Evolutionary conservation across 768 basidiomycete species (phyloP), one percentile per base, ranked within the genome.

Genomic region (Phylloporus arenicola): DNA sequence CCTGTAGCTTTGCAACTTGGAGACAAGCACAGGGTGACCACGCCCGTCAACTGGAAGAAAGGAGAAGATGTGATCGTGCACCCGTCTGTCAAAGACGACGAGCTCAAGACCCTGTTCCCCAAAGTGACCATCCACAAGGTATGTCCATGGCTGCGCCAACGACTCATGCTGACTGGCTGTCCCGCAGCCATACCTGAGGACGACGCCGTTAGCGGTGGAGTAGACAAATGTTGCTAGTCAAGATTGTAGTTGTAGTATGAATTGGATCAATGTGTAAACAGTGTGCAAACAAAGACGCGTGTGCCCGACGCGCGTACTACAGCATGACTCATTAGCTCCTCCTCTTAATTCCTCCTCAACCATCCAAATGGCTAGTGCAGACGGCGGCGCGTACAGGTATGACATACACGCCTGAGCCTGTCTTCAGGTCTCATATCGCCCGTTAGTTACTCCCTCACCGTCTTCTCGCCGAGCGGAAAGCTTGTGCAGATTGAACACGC

Each of bases 401-500:
- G 44, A 42, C 34, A 34, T 48, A 31, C 55, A 46, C 57, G 53
- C 55, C 53, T 48, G 47, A 57, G 48, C 53, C 52, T 54, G 53
- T 48, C 53, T 27, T 47, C 45, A 48, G 33, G 37, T 54, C 64
- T 64, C 48, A 66, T 42, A 24, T 47, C 34, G 40, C 46, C 41
- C 41, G 46, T 41, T 65, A 97, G 94, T 65, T 99, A 96, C 77
- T 99, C 96, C 58, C 82, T 99, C 55, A 99, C 96, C 13, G 95
- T 96, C 62, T 99, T 99, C 82, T 96, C 93, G 34, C 96, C 96
- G 47, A 96, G 93, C 61, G 95, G 95, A 57, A 96, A 93, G 79
- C 82, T 99, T 45, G 95, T 99, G 53, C 96, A 99, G 76, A 99
- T 99, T 67, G 96, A 99, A 75, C 96, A 99, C 73, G 96, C 96